Evolutionary conservation across 345 rosid genomes (phyloP), one percentile per base, ranked within the genome.

Genomic region (Erodium maritimum): DNA sequence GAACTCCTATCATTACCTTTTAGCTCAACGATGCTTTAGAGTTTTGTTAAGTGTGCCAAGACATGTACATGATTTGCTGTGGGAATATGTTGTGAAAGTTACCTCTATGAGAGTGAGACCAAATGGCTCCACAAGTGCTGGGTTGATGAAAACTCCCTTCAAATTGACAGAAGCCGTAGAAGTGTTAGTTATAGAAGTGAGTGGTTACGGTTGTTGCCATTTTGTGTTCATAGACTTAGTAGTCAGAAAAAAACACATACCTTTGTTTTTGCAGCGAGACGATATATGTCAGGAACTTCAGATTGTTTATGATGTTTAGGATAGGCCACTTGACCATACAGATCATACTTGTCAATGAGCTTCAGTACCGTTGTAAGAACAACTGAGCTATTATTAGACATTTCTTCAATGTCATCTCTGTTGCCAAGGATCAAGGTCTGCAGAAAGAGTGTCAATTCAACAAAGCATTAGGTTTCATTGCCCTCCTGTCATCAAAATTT

Each of bases 221-320:
- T 51, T 51, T 51, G 19, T 50, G 54, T 51, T 51, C 54, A 51
- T 51, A 51, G 54, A 11, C 54, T 51, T 51, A 19, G 19, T 6
- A 51, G 20, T 21, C n/a, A n/a, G n/a, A n/a, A n/a, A 54, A 25
- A 19, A 23, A 14, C 20, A 21, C 3, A 19, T 70, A 79, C 91
- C 85, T 84, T 84, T 21, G 91, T 82, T 63, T 82, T 84, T 33
- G 87, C 87, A 37, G 91, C 91, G 42, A 80, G 77, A 58, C 82
- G 80, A 65, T 84, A 84, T 23, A 84, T 84, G 23, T 82, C 82
- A 3, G 91, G 87, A 64, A 84, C 91, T 5, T 84, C 79, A 18
- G 80, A 70, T 68, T 84, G 91, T 67, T 78, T 84, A 69, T 84
- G 91, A 69, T 84, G 91, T 72, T 84, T 82, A 4, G 91, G 91